These are phyloP conservation scores for Diospyros lotus DNA, from an alignment of 148 eudicot genomes.

Conservation along the genomic window DNA sequence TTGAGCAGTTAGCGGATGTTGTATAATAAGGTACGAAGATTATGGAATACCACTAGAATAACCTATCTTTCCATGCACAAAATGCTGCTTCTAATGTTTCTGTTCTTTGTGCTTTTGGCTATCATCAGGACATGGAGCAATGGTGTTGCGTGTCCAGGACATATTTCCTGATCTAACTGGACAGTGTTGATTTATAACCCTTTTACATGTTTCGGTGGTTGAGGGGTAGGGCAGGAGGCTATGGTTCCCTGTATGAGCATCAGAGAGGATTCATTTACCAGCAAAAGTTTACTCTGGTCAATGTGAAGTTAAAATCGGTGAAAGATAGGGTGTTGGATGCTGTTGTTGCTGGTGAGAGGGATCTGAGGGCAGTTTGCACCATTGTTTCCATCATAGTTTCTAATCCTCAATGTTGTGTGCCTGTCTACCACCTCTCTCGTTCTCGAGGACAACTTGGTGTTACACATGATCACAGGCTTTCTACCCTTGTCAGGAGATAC, in stretches of 20 bases:
- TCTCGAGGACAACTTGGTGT: conserved; percentile 58
- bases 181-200: not conserved
- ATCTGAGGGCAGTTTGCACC: conserved; percentile 56
- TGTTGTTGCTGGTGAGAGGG: conserved; percentile 51
- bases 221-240: conserved; percentile 4
- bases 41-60: not conserved
- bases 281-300: conserved; percentile 60
- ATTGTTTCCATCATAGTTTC: conserved; percentile 56
- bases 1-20: too few relatives aligned
- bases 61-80: not conserved
- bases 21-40: too few relatives aligned
- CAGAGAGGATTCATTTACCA: conserved; percentile 33
- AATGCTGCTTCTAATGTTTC: not conserved
- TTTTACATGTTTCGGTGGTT: conserved; percentile 38
- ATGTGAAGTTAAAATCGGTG: conserved; percentile 81
- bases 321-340: conserved; percentile 72
- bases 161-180: not conserved
- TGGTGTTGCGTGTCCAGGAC: not conserved
- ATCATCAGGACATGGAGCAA: not conserved
- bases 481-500: conserved; percentile 68
- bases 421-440: conserved; percentile 56
- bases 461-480: conserved; percentile 55
- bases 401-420: conserved; percentile 40
- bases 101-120: not conserved
- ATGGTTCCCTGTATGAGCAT: conserved; percentile 13